These are phyloP conservation scores for Inga leiocalycina DNA, from an alignment of 306 rosid genomes.

Conservation along the genomic window DNA sequence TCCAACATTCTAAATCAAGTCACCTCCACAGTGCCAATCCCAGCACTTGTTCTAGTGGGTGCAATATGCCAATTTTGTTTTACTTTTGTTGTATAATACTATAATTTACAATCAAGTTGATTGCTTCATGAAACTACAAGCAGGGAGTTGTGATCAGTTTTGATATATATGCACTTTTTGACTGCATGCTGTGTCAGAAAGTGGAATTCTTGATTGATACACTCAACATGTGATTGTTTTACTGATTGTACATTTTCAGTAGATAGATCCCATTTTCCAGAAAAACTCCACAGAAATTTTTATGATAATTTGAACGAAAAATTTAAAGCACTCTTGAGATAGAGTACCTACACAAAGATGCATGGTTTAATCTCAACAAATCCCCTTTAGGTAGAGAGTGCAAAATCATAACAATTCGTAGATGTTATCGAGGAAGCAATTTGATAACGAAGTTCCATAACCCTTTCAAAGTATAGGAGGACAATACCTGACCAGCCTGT, in stretches of 20 bases:
- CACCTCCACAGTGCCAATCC: neutral
- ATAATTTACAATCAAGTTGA: neutral
- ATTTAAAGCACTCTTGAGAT: neutral
- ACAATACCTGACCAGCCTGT: constrained; percentile 87
- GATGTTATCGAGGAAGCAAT: neutral
- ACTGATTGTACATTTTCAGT: neutral
- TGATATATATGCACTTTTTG: neutral
- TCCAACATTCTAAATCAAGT: neutral
- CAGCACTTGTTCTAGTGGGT: neutral
- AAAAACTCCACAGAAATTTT: neutral
- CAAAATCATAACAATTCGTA: neutral
- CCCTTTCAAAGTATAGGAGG: neutral
- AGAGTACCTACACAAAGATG: neutral
- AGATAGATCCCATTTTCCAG: neutral
- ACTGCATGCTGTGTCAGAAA: neutral
- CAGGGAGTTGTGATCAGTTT: neutral
- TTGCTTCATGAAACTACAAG: neutral
- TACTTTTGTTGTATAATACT: neutral
- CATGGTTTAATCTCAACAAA: neutral
- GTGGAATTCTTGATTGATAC: neutral
- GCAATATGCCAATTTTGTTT: neutral
- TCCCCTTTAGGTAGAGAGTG: neutral
- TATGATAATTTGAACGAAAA: neutral
- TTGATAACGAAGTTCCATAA: neutral
- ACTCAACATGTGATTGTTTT: neutral